phyloP scores from a whole-genome alignment of 305 asterid species.

The Withania somnifera region DNA sequence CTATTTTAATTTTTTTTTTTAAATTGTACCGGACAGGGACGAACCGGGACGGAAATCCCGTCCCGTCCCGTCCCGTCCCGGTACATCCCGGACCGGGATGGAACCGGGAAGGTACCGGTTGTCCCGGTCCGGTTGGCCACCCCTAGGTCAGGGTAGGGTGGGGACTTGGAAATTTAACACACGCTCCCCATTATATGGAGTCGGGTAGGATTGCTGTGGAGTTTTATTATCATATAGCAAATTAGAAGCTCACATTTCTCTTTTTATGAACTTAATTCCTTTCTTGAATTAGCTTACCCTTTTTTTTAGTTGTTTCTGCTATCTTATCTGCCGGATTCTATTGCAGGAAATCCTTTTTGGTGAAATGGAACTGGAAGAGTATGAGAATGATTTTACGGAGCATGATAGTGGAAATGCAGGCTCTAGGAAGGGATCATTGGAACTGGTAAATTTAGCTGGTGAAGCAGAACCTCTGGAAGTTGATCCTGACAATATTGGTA shows the following conservation, averaged over 20 bases:
- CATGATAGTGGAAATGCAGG: slow-evolving; percentile 47
- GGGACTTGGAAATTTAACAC: not conserved
- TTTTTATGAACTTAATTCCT: not conserved
- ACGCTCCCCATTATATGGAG: not conserved
- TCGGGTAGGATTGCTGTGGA: not conserved
- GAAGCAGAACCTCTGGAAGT: slow-evolving; percentile 42
- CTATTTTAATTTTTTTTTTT: too few relatives aligned
- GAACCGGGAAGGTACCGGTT: too few relatives aligned
- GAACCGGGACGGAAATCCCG: too few relatives aligned
- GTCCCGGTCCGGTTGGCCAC: too few relatives aligned
- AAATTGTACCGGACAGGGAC: too few relatives aligned
- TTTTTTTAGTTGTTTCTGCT: not conserved
- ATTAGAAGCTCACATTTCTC: not conserved
- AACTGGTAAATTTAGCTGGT: slow-evolving; percentile 37
- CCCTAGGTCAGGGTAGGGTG: not conserved
- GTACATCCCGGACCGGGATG: too few relatives aligned
- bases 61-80: too few relatives aligned
- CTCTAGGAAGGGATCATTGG: slow-evolving; percentile 43
- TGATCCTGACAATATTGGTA: slow-evolving; percentile 27
- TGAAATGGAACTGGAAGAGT: slow-evolving; percentile 63
- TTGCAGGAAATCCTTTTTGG: slow-evolving; percentile 54
- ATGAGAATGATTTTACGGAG: slow-evolving; percentile 50
- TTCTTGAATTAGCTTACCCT: not conserved
- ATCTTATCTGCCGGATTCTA: not conserved
- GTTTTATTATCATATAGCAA: not conserved